A percentile compares a stretch with the other conserved stretches of the same genome.
phyloP scores from a whole-genome alignment of 2,329 filamentous ascomycete species.

The Phyllosticta paracitricarpa region DNA sequence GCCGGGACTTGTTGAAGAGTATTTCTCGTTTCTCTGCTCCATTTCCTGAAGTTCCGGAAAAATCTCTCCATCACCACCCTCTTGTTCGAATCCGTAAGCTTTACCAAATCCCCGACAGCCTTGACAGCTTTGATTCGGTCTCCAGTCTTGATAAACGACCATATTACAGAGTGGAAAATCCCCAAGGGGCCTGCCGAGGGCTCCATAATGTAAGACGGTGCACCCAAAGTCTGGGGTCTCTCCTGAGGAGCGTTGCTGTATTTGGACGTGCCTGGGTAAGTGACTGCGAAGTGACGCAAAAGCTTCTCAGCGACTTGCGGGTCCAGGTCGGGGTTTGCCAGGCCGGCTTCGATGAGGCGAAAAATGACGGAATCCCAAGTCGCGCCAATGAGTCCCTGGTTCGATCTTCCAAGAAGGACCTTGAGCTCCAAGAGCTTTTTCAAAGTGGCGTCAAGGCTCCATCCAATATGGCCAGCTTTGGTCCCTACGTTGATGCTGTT shows the following conservation, averaged over 20 bases:
- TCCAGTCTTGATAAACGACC: constrained; percentile 29
- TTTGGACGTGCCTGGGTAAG: constrained; percentile 27
- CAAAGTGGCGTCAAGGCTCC: constrained; percentile 19
- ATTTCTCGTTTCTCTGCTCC: background rate
- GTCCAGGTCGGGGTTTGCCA: constrained; percentile 34
- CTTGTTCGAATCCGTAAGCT: constrained; percentile 35
- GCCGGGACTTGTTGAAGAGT: background rate
- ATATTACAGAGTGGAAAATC: constrained; percentile 33
- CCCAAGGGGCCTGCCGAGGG: constrained; percentile 33
- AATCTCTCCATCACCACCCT: constrained; percentile 32
- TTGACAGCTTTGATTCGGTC: constrained; percentile 29
- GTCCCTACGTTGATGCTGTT: constrained; percentile 31
- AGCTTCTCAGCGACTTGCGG: constrained; percentile 34
- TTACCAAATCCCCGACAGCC: constrained; percentile 29
- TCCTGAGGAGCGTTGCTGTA: constrained; percentile 26
- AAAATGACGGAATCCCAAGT: constrained; percentile 37
- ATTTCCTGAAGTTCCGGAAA: constrained; percentile 25
- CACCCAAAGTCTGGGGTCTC: constrained; percentile 9
- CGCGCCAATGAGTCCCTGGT: constrained; percentile 30
- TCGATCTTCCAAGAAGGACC: constrained; percentile 26
- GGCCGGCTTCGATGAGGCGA: constrained; percentile 42
- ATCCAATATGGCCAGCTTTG: constrained; percentile 23
- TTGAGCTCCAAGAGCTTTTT: constrained; percentile 25
- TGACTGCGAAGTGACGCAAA: constrained; percentile 23
- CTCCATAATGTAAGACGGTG: constrained; percentile 34